These are phyloP conservation scores for Cryptococcus jaspeensis DNA, from an alignment of 1,284 basidiomycete genomes.

Conservation along the genomic window DNA sequence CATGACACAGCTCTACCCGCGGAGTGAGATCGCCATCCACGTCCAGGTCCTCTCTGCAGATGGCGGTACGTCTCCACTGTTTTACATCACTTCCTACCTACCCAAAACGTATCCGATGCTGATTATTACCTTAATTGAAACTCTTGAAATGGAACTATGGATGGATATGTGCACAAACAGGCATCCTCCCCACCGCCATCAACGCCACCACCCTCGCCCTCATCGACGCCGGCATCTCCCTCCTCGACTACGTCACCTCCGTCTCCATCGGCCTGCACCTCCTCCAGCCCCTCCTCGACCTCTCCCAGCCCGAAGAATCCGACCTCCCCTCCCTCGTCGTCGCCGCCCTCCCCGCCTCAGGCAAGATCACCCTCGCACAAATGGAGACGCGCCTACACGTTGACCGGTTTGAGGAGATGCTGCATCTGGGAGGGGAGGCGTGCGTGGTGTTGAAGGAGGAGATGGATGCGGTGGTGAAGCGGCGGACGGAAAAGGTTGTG, in stretches of 20 bases:
- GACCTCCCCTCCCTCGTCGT: slow-evolving; percentile 85
- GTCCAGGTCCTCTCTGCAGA: slow-evolving; percentile 91
- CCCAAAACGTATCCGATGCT: background rate
- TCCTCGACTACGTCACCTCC: slow-evolving; percentile 86
- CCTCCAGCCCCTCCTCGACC: slow-evolving; percentile 76
- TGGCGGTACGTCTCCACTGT: slow-evolving; percentile 57
- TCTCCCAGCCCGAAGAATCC: slow-evolving; percentile 83
- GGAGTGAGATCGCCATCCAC: slow-evolving; percentile 90
- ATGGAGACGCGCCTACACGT: slow-evolving; percentile 94
- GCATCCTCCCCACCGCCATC: slow-evolving; percentile 86
- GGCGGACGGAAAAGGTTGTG: slow-evolving; percentile 64
- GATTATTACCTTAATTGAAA: background rate
- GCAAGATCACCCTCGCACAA: slow-evolving; percentile 79
- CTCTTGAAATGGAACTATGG: background rate
- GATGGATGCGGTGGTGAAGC: slow-evolving; percentile 73
- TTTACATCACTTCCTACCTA: background rate
- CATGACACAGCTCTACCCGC: slow-evolving; percentile 84
- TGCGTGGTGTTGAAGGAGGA: slow-evolving; percentile 75
- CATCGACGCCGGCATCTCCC: slow-evolving; percentile 82
- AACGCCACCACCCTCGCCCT: slow-evolving; percentile 93
- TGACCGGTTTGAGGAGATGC: slow-evolving; percentile 86
- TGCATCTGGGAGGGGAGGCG: slow-evolving; percentile 74
- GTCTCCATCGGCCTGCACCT: slow-evolving; percentile 70
- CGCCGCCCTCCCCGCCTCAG: slow-evolving; percentile 78
- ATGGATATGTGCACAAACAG: slow-evolving; percentile 45